Evolutionary conservation across 306 rosid genomes (phyloP), one percentile per base, ranked within the genome.

Genomic region (Lathyrus sativus): DNA sequence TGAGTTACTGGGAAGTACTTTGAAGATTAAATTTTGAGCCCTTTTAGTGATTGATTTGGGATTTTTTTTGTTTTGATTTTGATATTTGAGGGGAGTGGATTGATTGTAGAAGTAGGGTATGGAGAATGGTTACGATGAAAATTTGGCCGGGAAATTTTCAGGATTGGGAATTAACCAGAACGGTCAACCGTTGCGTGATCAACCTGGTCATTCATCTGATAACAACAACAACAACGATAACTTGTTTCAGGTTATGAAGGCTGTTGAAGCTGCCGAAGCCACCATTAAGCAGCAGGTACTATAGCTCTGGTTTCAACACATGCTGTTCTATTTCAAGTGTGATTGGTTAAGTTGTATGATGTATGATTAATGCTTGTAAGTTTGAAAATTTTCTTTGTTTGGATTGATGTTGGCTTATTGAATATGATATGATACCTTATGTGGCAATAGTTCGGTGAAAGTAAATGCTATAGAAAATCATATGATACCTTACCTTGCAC

Each of bases 251-350:
- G 95, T 95, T 12, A 85, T 90, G 86, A 90, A 87, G 65, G 99
- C 97, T 39, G 96, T 95, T 61, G 99, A 95, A 84, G 87, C 90
- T 11, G 99, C 97, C 0, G 97, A 95, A 77, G 89, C 88, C 22
- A 88, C 96, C 64, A 95, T 95, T 73, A 88, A 85, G 80, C 88
- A 82, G 46, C 99, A 90, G 97, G 96, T 89, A 75, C 70, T 45
- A 18, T 28, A 57, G 37, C 29, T 61, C 15, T 31, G 7, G 22
- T 56, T 73, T 72, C 56, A 64, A 14, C 11, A 5, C 28, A 37
- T 9, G 31, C 4, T 46, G 38, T 14, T 57, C 11, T 13, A 22
- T 12, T 59, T 38, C 22, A 51, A 51, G 18, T 39, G 26, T 68
- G 54, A 17, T 24, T 72, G 37, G 62, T 51, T 80, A 43, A 37